phyloP scores from a whole-genome alignment of 345 rosid species.

The Pelargonium nanum region DNA sequence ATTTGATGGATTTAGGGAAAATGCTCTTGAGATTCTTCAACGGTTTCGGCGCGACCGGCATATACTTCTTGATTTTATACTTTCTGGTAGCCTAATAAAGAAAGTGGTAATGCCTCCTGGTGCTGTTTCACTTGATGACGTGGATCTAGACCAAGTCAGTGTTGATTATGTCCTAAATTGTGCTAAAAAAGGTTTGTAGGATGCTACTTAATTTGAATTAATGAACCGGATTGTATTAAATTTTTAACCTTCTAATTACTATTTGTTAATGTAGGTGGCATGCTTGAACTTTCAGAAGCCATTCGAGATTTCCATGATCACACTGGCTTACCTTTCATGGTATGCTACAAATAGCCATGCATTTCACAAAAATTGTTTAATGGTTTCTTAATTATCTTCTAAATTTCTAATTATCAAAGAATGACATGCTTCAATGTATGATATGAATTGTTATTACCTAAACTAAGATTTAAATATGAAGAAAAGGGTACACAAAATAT shows the following conservation, averaged over 20 bases:
- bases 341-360: conserved; percentile 13
- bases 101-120: conserved; percentile 98
- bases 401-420: no score
- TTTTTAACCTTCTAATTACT: conserved; percentile 4
- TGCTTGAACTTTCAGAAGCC: conserved; percentile 91
- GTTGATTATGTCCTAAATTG: conserved; percentile 84
- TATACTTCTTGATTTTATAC: conserved; percentile 66
- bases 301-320: conserved; percentile 89
- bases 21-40: conserved; percentile 63
- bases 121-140: conserved; percentile 88
- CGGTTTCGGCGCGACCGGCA: conserved; percentile 84
- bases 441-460: no score
- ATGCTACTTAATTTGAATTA: not conserved
- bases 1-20: conserved; percentile 46
- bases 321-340: conserved; percentile 76
- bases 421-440: not conserved
- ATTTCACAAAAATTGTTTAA: not conserved
- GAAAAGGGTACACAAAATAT: not conserved
- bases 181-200: conserved; percentile 59
- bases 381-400: not conserved
- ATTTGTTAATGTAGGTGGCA: conserved; percentile 39
- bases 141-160: conserved; percentile 98
- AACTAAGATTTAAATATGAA: no score
- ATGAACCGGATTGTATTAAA: not conserved
- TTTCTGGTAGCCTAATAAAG: conserved; percentile 79